phyloP scores from a whole-genome alignment of 2,329 filamentous ascomycete species.

The Pyrenophora graminea region DNA sequence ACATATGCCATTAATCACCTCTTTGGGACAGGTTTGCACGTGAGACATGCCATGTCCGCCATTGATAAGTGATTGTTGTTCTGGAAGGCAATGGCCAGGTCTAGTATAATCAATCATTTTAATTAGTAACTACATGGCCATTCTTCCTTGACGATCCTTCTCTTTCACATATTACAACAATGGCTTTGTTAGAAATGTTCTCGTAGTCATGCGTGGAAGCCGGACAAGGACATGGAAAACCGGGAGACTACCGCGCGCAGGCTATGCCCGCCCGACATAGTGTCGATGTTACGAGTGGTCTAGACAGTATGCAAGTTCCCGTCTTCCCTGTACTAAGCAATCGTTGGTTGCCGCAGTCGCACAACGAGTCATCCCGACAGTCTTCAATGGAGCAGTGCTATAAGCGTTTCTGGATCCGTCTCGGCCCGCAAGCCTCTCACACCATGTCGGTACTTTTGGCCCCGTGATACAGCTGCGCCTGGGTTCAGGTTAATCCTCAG shows the following conservation, averaged over 20 bases:
- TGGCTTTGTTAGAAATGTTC: constrained; percentile 2
- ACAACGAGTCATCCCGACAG: constrained; percentile 30
- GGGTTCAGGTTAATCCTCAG: constrained; percentile 3
- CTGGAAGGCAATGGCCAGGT: background rate
- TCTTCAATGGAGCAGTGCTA: constrained; percentile 19
- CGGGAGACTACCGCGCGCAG: background rate
- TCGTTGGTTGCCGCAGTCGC: constrained; percentile 31
- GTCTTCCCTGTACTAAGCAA: constrained; percentile 19
- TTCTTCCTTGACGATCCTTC: background rate
- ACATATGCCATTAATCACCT: constrained; percentile 8
- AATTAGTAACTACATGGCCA: background rate
- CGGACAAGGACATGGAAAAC: constrained; percentile 20
- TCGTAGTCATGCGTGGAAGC: constrained; percentile 27
- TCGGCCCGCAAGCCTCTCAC: constrained; percentile 20
- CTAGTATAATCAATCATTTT: background rate
- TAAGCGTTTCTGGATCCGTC: constrained; percentile 20
- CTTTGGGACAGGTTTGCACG: constrained; percentile 25
- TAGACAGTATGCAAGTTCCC: constrained; percentile 33
- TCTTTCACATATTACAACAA: background rate
- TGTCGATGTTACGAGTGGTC: constrained; percentile 23
- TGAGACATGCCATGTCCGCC: constrained; percentile 9
- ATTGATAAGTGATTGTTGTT: constrained; percentile 11
- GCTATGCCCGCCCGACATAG: constrained; percentile 10
- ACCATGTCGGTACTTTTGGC: constrained; percentile 13
- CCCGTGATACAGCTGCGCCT: constrained; percentile 16